Evolutionary conservation across 495 filamentous ascomycete genomes (phyloP), one percentile per base, ranked within the genome.

Genomic region (Eremomyces bilateralis): DNA sequence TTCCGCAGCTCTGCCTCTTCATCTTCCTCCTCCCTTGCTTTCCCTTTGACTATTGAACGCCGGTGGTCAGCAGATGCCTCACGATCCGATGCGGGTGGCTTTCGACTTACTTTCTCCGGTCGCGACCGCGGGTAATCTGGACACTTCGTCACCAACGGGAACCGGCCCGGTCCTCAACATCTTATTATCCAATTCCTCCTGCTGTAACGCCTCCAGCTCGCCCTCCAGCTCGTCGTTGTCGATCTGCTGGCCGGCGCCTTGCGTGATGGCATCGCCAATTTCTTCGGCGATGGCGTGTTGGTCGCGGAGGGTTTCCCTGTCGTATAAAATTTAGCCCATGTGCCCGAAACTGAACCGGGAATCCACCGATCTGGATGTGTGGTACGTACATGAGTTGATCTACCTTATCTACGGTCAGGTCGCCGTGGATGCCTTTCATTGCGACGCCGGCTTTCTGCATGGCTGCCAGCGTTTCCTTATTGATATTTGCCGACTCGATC

Each of bases 401-500:
- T 36, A 97, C 84, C 52, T 88, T 80, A 41, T 93, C 80, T 35
- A 91, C 74, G 19, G 73, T 90, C 54, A 95, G 71, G 39, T 76
- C 75, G 44, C 71, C 73, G 52, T 97, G 90, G 44, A 97, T 97
- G 39, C 71, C 54, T 56, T 78, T 70, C 88, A 97, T 94, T 16
- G 88, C 88, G 15, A 69, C 55, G 35, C 76, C 69, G 2, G 88
- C 84, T 46, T 71, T 68, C 65, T 91, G 71, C 85, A 99, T 95
- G 2, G 84, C 90, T 33, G 72, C 64, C 31, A 99, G 64, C 3
- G 88, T 99, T 60, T 95, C 83, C 51, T 84, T 68, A 64, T 99
- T 99, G 59, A 99, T 91, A 53, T 95, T 99, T 33, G 88, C 90
- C 15, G 84, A 77, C 53, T 99, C 88, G 54, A 99, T 94, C 39